Conservation (phyloP, 768 basidiomycete species). For the Lactifluus piperatus region DNA sequence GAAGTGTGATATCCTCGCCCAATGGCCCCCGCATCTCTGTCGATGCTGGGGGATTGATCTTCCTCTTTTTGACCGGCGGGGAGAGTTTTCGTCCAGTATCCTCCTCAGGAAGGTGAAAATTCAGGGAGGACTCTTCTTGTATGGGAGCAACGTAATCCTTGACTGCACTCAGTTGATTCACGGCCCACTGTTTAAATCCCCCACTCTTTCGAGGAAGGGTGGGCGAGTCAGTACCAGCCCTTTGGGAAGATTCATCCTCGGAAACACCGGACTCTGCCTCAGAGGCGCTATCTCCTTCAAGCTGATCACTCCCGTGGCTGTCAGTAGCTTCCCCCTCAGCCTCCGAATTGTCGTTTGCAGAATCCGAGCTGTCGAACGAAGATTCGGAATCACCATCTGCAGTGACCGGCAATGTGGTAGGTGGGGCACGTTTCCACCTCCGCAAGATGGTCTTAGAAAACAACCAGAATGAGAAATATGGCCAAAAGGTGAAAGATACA, state of each 20-base stretch:
- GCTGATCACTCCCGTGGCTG: constrained; percentile 10
- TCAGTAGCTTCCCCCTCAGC: constrained; percentile 23
- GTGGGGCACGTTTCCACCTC: constrained; percentile 39
- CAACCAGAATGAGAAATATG: not conserved
- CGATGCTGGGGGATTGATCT: constrained; percentile 28
- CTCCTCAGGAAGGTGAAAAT: not conserved
- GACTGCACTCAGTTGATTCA: constrained; percentile 55
- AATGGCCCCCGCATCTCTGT: constrained; percentile 66
- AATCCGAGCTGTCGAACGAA: constrained; percentile 75
- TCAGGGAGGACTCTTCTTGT: not conserved
- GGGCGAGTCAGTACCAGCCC: constrained; percentile 19
- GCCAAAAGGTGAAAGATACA: not conserved
- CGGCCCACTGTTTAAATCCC: constrained; percentile 87
- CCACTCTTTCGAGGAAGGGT: constrained; percentile 33
- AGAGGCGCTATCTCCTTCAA: constrained; percentile 7
- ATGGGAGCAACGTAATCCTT: constrained; percentile 34
- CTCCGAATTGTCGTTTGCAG: constrained; percentile 43
- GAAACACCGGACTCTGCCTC: constrained; percentile 9
- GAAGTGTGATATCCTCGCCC: constrained; percentile 62
- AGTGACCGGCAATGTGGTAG: constrained; percentile 24
- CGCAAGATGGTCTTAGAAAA: constrained; percentile 32
- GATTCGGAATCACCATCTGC: constrained; percentile 38
- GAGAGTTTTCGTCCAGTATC: not conserved
- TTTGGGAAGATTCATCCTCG: constrained; percentile 23
- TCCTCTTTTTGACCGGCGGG: constrained; percentile 41